Evolutionary conservation across 2,329 filamentous ascomycete genomes (phyloP), one percentile per base, ranked within the genome.

Genomic region (Pseudonectria buxi): DNA sequence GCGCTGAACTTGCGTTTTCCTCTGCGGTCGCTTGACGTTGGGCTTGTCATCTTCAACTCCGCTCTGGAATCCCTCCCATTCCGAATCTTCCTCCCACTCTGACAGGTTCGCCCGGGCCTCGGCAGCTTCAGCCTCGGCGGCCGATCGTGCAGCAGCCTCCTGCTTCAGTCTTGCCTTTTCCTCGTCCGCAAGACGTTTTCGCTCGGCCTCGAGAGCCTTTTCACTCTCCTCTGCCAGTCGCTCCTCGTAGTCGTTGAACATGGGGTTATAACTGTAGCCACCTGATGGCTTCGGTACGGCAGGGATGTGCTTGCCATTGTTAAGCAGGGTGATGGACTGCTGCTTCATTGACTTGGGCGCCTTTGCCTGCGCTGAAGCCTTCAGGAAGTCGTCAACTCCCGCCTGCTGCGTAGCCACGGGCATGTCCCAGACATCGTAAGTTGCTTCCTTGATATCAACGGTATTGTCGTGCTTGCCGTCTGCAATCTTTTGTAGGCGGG

Each of bases 221-320:
- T 81, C 74, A 30, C 86, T 84, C 61, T 94, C 86, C 28, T 76
- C 70, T 14, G 75, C 72, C 29, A 95, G 67, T 12, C 90, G 76
- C 7, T 76, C 72, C 50, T 89, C 82, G 72, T 94, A 98, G 44
- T 95, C 88, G 44, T 78, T 74, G 50, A 94, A 94, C 6, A 77
- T 68, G 0, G 92, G 92, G 58, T 98, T 98, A 67, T 98, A 98
- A 51, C 86, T 94, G 60, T 82, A 86, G 40, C 86, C 88, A 12
- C 82, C 86, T 6, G 79, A 74, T 2, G 92, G 92, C 53, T 80
- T 84, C 42, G 74, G 71, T 1, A 98, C 83, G 3, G 88, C 81
- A 2, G 86, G 84, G 7, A 94, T 69, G 0, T 74, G 62, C 59
- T 90, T 94, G 26, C 88, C 89, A 54, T 73, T 86, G 28, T 83